phyloP scores from a whole-genome alignment of 371 early-diverging fungal species.

The Zychaea mexicana region DNA sequence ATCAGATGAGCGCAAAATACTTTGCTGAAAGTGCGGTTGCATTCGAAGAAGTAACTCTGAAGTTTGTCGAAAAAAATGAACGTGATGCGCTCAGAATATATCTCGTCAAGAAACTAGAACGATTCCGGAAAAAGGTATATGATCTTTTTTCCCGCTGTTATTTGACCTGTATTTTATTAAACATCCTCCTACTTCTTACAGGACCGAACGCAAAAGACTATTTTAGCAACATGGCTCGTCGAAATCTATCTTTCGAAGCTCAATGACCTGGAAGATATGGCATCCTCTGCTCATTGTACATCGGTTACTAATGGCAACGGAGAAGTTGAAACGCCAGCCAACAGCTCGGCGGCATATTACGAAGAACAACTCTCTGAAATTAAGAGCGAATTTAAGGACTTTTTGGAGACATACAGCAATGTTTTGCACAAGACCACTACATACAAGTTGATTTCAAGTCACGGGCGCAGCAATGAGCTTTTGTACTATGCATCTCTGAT shows the following conservation, averaged over 20 bases:
- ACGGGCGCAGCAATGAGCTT: slow-evolving; percentile 78
- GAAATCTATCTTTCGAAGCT: slow-evolving; percentile 82
- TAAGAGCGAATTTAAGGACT: slow-evolving; percentile 69
- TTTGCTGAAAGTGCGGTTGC: slow-evolving; percentile 81
- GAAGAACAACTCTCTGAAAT: slow-evolving; percentile 53
- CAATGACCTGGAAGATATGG: slow-evolving; percentile 68
- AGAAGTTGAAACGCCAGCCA: slow-evolving; percentile 6
- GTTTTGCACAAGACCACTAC: slow-evolving; percentile 70
- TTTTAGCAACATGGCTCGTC: slow-evolving; percentile 87
- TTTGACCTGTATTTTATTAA: background rate
- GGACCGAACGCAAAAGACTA: slow-evolving; percentile 81
- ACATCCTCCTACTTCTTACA: slow-evolving; percentile 28
- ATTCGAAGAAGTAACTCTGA: slow-evolving; percentile 83
- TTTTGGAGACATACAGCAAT: slow-evolving; percentile 67
- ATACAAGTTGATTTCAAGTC: slow-evolving; percentile 79
- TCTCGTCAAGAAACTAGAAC: slow-evolving; percentile 69
- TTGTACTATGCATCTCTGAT: slow-evolving; percentile 79
- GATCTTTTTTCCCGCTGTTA: background rate
- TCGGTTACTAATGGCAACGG: slow-evolving; percentile 1
- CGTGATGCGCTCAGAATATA: slow-evolving; percentile 76
- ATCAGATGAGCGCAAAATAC: slow-evolving; percentile 78
- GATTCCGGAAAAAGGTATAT: slow-evolving; percentile 58
- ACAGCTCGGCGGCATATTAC: slow-evolving; percentile 20
- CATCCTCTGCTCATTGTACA: slow-evolving; percentile 48
- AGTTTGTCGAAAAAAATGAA: slow-evolving; percentile 79